Evolutionary conservation across 441 rosid genomes (phyloP).

Genomic region (Populus hybrid): DNA sequence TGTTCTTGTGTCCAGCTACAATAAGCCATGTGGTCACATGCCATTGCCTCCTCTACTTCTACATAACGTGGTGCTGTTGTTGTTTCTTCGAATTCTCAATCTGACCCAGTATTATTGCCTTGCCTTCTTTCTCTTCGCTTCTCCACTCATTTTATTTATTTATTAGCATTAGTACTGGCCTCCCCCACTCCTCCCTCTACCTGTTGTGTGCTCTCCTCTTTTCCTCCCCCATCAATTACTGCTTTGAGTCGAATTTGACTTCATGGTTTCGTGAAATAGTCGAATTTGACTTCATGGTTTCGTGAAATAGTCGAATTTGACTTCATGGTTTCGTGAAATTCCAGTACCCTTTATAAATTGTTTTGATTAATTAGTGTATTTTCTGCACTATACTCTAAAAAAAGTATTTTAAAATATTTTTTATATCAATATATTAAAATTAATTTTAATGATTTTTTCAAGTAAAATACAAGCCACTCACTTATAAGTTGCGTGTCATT

Average conservation of each 20-base stretch:
- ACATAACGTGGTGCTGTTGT: slow-evolving; percentile 23
- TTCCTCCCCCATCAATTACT: neutral
- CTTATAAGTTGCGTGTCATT: no score
- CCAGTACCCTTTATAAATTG: neutral
- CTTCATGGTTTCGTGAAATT: neutral
- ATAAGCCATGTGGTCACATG: slow-evolving; percentile 65
- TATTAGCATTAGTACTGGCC: no score
- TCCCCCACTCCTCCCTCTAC: no score
- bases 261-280: neutral
- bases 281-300: neutral
- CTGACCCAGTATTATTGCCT: neutral
- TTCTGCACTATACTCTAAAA: no score
- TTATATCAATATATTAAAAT: no score
- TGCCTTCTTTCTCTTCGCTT: neutral
- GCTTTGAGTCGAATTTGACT: no score
- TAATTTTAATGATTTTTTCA: no score
- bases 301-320: neutral
- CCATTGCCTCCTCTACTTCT: slow-evolving; percentile 34
- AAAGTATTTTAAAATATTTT: no score
- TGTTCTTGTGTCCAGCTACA: slow-evolving; percentile 1
- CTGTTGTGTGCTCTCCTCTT: no score
- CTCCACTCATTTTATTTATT: neutral
- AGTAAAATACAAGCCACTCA: no score
- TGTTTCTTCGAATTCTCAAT: slow-evolving; percentile 4
- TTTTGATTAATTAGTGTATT: no score